Evolutionary conservation across 441 rosid genomes (phyloP).

Genomic region (Pelargonium fulgidum): DNA sequence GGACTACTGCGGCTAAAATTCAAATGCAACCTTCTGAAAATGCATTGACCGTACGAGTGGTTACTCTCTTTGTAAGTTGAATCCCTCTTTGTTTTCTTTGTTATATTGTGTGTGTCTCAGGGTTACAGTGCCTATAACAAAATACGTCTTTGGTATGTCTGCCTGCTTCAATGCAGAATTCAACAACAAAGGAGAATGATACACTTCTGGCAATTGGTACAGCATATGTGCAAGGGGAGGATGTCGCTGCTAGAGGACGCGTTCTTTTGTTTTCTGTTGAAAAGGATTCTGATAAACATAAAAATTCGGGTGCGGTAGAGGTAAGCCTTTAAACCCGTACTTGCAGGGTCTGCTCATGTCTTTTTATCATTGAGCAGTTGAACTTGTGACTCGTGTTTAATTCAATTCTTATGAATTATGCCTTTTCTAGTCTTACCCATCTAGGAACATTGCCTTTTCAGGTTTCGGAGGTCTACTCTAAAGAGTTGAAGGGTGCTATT

Average conservation of each 20-base stretch:
- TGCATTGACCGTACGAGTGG: conserved; percentile 91
- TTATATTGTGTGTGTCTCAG: conserved; percentile 11
- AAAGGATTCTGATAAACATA: conserved; percentile 43
- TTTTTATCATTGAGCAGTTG: conserved; percentile 60
- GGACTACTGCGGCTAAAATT: conserved; percentile 93
- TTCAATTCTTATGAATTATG: not conserved
- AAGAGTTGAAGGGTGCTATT: conserved; percentile 94
- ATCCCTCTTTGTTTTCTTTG: conserved; percentile 19
- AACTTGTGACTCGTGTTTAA: conserved; percentile 16
- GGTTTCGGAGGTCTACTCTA: conserved; percentile 96
- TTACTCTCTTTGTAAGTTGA: conserved; percentile 73
- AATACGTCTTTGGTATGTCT: no score
- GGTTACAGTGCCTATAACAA: conserved; percentile 9
- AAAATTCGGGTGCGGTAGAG: no score
- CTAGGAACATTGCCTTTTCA: conserved; percentile 22
- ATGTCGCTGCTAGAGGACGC: conserved; percentile 98
- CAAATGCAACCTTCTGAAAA: conserved; percentile 95
- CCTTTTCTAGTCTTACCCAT: not conserved
- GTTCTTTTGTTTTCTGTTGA: conserved; percentile 74
- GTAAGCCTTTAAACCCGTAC: no score
- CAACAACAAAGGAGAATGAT: conserved; percentile 76
- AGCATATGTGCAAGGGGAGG: conserved; percentile 99
- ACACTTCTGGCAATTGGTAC: conserved; percentile 89
- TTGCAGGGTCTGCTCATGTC: no score
- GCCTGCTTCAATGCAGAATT: conserved; percentile 48